Evolutionary conservation across 164 flowering plant species (phyloP).

Genomic region (Cinnamomum micranthum): DNA sequence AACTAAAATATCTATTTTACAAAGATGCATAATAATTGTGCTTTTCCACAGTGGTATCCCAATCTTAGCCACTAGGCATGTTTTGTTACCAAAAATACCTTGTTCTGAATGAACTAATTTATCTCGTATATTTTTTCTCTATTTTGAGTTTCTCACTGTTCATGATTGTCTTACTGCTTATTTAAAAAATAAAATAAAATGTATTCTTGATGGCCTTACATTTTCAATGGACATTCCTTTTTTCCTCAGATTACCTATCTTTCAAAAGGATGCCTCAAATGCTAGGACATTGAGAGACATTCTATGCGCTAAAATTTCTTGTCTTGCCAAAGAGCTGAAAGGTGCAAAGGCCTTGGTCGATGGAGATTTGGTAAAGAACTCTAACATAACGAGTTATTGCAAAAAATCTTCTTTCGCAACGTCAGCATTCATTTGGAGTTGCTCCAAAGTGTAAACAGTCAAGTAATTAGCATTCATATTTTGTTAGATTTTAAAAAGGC

Average conservation of each 20-base stretch:
- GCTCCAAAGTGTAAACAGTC: no score
- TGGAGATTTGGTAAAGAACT: conserved; percentile 59
- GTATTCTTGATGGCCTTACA: neutral
- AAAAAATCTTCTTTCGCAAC: no score
- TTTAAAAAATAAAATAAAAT: neutral
- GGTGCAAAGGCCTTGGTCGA: conserved; percentile 63
- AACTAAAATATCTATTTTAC: neutral
- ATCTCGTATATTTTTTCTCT: neutral
- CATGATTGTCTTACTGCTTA: neutral
- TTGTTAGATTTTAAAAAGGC: no score
- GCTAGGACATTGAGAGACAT: conserved; percentile 38
- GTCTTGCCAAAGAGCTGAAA: conserved; percentile 53
- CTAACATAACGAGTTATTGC: no score
- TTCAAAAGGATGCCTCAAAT: conserved; percentile 31
- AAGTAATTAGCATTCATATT: no score
- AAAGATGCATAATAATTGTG: neutral
- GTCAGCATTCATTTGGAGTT: no score
- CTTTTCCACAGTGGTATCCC: neutral
- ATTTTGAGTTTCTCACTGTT: neutral
- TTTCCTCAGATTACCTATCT: conserved; percentile 61
- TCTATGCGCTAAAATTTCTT: conserved; percentile 47
- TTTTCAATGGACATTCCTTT: conserved; percentile 6
- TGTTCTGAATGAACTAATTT: neutral
- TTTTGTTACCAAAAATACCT: neutral
- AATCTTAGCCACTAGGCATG: neutral